Evolutionary conservation across 1,139 yeast genomes (phyloP), one percentile per base, ranked within the genome.

Genomic region (Hyphopichia fennica): DNA sequence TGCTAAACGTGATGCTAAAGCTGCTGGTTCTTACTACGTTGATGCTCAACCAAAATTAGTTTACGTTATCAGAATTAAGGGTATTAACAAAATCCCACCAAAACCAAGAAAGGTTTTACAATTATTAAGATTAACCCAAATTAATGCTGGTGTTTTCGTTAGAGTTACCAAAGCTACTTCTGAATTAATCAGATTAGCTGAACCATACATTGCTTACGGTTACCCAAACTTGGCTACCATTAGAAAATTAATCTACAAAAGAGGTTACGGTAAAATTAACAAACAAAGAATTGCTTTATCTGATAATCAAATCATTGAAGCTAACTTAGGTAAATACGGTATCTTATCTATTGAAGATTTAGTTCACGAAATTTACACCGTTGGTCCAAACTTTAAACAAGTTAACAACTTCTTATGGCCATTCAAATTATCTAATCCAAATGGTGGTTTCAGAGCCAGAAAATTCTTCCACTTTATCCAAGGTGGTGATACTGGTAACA

Each of bases 341-440:
- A 88, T 93, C 74, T 82, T 83, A 72, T 91, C 96, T 61, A 74
- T 93, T 62, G 99, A 93, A 79, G 99, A 93, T 75, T 84, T 93
- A 79, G 88, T 93, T 77, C 99, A 93, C 87, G 99, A 93, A 82
- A 88, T 93, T 68, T 86, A 81, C 87, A 87, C 98, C 57, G 97
- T 91, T 72, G 98, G 98, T 72, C 97, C 98, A 74, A 89, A 90
- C 93, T 93, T 93, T 91, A 93, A 93, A 84, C 98, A 93, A 82
- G 99, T 90, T 65, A 87, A 89, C 90, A 93, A 93, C 97, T 93
- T 93, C 84, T 82, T 93, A 79, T 93, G 98, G 97, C 99, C 99
- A 79, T 93, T 93, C 96, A 87, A 91, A 84, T 87, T 93, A 72
- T 90, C 98, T 66, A 90, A 89, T 86, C 99, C 99, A 73, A 83